phyloP scores from a whole-genome alignment of 2,329 filamentous ascomycete genomes.

The Davidsoniella virescens region DNA sequence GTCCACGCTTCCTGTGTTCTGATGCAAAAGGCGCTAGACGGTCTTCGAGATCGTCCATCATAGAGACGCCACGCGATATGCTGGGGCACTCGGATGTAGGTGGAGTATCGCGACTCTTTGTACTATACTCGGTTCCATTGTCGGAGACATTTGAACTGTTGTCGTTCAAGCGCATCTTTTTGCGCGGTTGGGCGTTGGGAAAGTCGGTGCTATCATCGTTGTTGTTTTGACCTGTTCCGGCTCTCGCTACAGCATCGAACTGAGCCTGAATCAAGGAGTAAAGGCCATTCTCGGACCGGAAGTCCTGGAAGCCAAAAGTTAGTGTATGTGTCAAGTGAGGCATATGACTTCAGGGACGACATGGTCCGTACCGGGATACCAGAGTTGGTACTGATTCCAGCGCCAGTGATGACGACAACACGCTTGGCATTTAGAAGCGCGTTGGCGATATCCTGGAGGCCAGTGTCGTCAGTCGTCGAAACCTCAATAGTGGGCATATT shows the following conservation, averaged over 20 bases:
- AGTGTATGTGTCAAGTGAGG: not conserved
- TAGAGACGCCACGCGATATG: not conserved
- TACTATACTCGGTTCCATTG: slow-evolving; percentile 13
- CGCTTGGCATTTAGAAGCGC: slow-evolving; percentile 47
- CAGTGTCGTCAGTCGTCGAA: slow-evolving; percentile 31
- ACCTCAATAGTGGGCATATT: slow-evolving; percentile 45
- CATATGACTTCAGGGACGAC: not conserved
- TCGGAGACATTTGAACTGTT: slow-evolving; percentile 17
- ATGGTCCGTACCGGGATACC: slow-evolving; percentile 45
- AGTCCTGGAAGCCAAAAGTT: slow-evolving; percentile 34
- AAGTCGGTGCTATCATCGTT: slow-evolving; percentile 6
- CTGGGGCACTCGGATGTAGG: slow-evolving; percentile 11
- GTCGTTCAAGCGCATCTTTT: slow-evolving; percentile 19
- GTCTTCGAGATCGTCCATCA: too few species aligned
- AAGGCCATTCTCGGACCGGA: slow-evolving; percentile 54
- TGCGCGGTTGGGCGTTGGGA: slow-evolving; percentile 13
- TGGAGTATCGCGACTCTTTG: slow-evolving; percentile 13
- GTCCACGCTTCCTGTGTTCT: slow-evolving; percentile 3
- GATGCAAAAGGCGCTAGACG: not conserved
- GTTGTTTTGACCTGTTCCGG: not conserved
- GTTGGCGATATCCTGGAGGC: slow-evolving; percentile 50
- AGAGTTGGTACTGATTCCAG: slow-evolving; percentile 60
- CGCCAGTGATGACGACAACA: slow-evolving; percentile 55
- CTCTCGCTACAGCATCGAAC: slow-evolving; percentile 36
- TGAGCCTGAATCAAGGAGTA: slow-evolving; percentile 57